A percentile compares a stretch with the other conserved stretches of the same genome.
phyloP scores from a whole-genome alignment of 768 basidiomycete genomes.

The Termitomyces sp. region DNA sequence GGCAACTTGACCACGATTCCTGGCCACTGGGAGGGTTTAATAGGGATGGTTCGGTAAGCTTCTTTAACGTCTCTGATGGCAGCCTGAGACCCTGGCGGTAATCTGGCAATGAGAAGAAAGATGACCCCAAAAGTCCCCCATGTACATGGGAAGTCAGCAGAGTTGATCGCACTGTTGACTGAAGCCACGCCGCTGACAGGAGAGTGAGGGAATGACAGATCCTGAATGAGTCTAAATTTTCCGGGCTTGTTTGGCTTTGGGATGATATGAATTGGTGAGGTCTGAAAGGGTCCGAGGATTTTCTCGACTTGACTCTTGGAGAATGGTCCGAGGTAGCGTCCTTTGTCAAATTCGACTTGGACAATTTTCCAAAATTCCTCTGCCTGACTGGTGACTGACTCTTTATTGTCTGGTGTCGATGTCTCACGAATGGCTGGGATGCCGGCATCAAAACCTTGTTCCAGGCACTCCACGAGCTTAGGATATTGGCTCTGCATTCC shows the following conservation, averaged over 20 bases:
- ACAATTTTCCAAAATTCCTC: too few species aligned
- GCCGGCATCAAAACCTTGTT: not conserved
- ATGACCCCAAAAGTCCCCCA: not conserved
- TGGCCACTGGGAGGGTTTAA: too few species aligned
- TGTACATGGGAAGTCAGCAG: fast-evolving
- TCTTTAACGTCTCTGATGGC: not conserved
- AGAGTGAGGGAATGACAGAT: not conserved
- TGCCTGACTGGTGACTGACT: not conserved
- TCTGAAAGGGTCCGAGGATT: not conserved
- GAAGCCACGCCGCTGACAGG: fast-evolving
- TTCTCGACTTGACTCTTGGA: not conserved
- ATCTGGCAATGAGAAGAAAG: not conserved
- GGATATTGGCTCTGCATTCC: not conserved
- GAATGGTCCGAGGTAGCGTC: too few species aligned
- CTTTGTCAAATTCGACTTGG: too few species aligned
- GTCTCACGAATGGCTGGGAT: not conserved
- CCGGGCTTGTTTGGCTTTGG: not conserved
- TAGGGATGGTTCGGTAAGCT: too few species aligned
- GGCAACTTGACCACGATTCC: too few species aligned
- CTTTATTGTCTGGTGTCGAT: not conserved
- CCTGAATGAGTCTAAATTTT: not conserved
- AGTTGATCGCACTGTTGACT: not conserved
- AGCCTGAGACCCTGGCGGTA: not conserved
- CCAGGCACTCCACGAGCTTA: not conserved
- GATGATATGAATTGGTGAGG: not conserved